Conservation (phyloP, 176 grass and related monocot species). For the Cymbopogon citratus region DNA sequence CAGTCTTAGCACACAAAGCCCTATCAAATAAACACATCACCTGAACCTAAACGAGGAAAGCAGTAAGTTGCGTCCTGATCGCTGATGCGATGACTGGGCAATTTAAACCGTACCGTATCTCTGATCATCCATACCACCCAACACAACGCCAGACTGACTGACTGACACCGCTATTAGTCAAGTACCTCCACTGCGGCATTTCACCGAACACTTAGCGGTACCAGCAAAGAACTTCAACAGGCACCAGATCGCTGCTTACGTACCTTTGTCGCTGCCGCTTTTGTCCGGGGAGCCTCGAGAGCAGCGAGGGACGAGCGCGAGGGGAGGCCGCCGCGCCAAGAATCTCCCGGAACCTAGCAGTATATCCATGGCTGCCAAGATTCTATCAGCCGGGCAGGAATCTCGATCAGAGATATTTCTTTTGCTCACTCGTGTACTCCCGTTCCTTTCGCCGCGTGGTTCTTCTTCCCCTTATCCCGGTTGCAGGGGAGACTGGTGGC, state of each 20-base stretch:
- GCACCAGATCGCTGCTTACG: background rate
- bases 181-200: constrained; percentile 9
- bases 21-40: background rate
- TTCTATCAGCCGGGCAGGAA: background rate
- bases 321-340: constrained; percentile 31
- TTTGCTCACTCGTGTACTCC: background rate
- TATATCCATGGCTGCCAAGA: background rate
- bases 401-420: background rate
- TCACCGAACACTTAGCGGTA: background rate
- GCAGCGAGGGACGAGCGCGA: constrained; percentile 59
- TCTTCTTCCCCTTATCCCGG: background rate
- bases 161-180: background rate
- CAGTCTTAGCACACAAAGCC: background rate
- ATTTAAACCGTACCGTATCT: background rate
- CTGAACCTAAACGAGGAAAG: background rate
- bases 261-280: constrained; percentile 63
- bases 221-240: background rate
- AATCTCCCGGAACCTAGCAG: constrained; percentile 50
- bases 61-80: background rate
- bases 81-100: background rate
- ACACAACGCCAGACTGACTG: background rate
- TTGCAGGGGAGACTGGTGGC: background rate
- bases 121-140: background rate
- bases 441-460: constrained; percentile 12
- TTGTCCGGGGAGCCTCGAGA: constrained; percentile 54